Base-by-base conservation (phyloP, 352 stramenopile genomes). In the Phytophthora ohioensis region DNA sequence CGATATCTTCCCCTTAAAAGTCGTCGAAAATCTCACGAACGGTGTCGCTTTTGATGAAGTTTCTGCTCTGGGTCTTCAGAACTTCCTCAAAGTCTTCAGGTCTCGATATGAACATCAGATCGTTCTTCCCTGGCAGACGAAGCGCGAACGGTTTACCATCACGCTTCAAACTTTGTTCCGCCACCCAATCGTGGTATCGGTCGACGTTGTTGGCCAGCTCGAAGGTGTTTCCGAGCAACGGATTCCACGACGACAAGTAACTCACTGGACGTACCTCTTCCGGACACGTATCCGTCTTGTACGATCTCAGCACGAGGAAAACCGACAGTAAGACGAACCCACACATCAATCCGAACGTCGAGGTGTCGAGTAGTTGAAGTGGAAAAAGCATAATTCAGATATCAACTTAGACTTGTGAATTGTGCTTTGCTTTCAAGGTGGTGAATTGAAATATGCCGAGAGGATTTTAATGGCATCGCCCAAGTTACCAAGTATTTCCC, bases 11-110 rank as follows among this genome's bases (percentile, higher is more conserved):
- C 8, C 39, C 39, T 30, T 38, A 6, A 38, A 53, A 53, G 30
- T 38, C 46, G 46, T 53, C 46, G 12, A 36, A 35, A n/a, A 10
- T 53, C 12, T 53, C 46, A 53, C 46, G 46, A 35, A 53, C 46
- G 13, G 10, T 53, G 46, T 53, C 46, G 30, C 46, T 53, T 4
- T 53, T 53, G 27, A 53, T 12, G 10, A 53, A 53, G 32, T 53
- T 53, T 9, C 30, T 38, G 10, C 30, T 53, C 12, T 53, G 46
- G 12, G 17, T 38, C 12, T 53, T 53, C 30, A 38, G 7, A 11
- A 53, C 38, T 17, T 38, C 30, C 4, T 38, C 27, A 53, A 53
- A 53, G 46, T 53, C 27, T 21, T 53, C 46, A 17, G 46, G 46
- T 21, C 46, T 53, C 4, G 46, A 15, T 15, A 53, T 4, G 15